Evolutionary conservation across 1,284 basidiomycete genomes (phyloP), one percentile per base, ranked within the genome.

Genomic region (Clitocybe nebularis): DNA sequence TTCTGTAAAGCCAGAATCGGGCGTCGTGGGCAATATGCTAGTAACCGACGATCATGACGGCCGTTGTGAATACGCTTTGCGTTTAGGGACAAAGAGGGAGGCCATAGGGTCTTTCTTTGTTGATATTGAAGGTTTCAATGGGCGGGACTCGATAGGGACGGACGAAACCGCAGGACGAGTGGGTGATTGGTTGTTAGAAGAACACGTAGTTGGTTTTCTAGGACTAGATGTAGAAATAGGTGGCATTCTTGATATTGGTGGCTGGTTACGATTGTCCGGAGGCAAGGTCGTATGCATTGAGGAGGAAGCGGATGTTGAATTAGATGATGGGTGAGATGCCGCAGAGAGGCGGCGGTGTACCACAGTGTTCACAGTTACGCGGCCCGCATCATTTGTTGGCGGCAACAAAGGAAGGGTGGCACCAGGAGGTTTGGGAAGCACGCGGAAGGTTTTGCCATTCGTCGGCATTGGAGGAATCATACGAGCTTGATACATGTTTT

Each of bases 1-100:
- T n/a, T n/a, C n/a, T n/a, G n/a, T n/a, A n/a, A n/a, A n/a, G n/a
- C n/a, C n/a, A n/a, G n/a, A n/a, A n/a, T 13, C 19, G 46, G 20
- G 25, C 21, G 24, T n/a, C 11, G 8, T 11, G 26, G 5, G 24
- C 49, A 30, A 30, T 57, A 57, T 49, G 41, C 33, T 24, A 36
- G 38, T 55, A n/a, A n/a, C n/a, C n/a, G n/a, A n/a, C n/a, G n/a
- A n/a, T n/a, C n/a, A n/a, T n/a, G n/a, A n/a, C 57, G 74, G 69
- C 11, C 75, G 71, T 54, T 85, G 82, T 29, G 81, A 82, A 58
- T 77, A 64, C 14, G 76, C 71, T 44, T 81, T 79, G 52, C 79
- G 80, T 61, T 86, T 88, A 34, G 84, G 85, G 62, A 88, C 79
- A 59, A 88, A 88, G 26, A 88, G 61, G 38, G 74, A 69, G 36